Conservation (phyloP, 176 grass and related monocot genomes). For the Phoenix dactylifera region DNA sequence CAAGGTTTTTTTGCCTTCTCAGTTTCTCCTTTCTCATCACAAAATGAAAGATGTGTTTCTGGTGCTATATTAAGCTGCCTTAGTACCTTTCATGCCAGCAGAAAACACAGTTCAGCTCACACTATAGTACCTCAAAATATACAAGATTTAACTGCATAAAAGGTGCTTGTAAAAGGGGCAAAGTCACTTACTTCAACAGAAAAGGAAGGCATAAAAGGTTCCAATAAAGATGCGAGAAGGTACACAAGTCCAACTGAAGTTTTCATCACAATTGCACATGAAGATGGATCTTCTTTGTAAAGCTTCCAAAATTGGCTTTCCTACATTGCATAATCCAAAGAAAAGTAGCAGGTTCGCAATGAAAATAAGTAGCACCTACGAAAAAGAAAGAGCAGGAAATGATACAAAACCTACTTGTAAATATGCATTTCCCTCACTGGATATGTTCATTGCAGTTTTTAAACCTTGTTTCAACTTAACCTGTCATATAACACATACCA, state of each 20-base stretch:
- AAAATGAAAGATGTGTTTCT: slow-evolving; percentile 47
- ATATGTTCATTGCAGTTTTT: slow-evolving; percentile 78
- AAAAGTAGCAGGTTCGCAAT: slow-evolving; percentile 13
- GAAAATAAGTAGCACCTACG: too few relatives aligned
- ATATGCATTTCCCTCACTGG: slow-evolving; percentile 85
- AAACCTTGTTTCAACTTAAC: slow-evolving; percentile 94
- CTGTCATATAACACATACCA: slow-evolving; percentile 28
- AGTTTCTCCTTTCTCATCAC: slow-evolving; percentile 66
- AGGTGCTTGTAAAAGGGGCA: background rate
- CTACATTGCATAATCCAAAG: slow-evolving; percentile 19
- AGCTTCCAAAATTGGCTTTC: slow-evolving; percentile 77
- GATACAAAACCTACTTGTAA: slow-evolving; percentile 49
- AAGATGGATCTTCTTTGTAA: slow-evolving; percentile 54
- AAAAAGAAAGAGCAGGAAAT: background rate
- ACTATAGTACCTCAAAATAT: background rate
- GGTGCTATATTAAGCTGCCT: slow-evolving; percentile 65
- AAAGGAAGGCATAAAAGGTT: slow-evolving; percentile 82
- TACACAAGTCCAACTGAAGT: slow-evolving; percentile 87
- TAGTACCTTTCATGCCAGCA: slow-evolving; percentile 36
- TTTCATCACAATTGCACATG: slow-evolving; percentile 83
- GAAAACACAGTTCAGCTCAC: slow-evolving; percentile 3
- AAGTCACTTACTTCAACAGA: slow-evolving; percentile 41
- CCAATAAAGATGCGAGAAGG: slow-evolving; percentile 79
- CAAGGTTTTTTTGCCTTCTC: slow-evolving; percentile 66
- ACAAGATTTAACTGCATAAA: too few relatives aligned